Conservation (phyloP, 2,329 filamentous ascomycete species). For the Monascus ruber region DNA sequence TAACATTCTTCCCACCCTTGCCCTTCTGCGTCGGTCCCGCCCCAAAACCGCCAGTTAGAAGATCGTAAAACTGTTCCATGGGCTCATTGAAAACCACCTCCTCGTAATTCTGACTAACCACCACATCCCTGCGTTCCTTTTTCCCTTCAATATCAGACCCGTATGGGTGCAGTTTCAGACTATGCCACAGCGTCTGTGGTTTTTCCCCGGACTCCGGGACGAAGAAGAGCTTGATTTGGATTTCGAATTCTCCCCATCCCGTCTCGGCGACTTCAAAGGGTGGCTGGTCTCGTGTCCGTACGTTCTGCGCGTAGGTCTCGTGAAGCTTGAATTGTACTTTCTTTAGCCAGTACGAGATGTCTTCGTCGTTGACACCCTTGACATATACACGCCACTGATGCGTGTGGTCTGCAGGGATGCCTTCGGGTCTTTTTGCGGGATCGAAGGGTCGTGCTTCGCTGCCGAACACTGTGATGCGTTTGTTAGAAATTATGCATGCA, state of each 20-base stretch:
- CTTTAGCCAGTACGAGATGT: slow-evolving; percentile 90
- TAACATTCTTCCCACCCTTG: slow-evolving; percentile 46
- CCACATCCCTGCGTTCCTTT: slow-evolving; percentile 51
- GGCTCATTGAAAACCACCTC: slow-evolving; percentile 97
- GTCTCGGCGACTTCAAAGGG: slow-evolving; percentile 83
- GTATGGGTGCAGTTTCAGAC: slow-evolving; percentile 81
- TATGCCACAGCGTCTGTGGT: slow-evolving; percentile 89
- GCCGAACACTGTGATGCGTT: slow-evolving; percentile 51
- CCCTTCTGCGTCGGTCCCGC: slow-evolving; percentile 39
- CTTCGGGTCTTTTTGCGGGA: slow-evolving; percentile 61
- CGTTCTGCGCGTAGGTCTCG: slow-evolving; percentile 86
- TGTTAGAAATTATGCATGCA: background rate
- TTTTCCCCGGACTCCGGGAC: slow-evolving; percentile 81
- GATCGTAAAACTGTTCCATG: slow-evolving; percentile 80
- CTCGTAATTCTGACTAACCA: slow-evolving; percentile 76
- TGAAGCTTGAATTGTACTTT: slow-evolving; percentile 98
- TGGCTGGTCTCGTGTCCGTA: slow-evolving; percentile 71
- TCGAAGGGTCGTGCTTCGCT: slow-evolving; percentile 71
- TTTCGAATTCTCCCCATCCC: slow-evolving; percentile 96
- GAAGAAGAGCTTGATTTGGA: slow-evolving; percentile 91
- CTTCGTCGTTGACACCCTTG: slow-evolving; percentile 74
- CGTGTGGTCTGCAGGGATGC: slow-evolving; percentile 79
- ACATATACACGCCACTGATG: slow-evolving; percentile 96
- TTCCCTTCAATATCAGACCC: slow-evolving; percentile 65
- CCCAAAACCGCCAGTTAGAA: slow-evolving; percentile 60